Conservation (phyloP, 768 basidiomycete genomes). For the Thelephora ganbajun region DNA sequence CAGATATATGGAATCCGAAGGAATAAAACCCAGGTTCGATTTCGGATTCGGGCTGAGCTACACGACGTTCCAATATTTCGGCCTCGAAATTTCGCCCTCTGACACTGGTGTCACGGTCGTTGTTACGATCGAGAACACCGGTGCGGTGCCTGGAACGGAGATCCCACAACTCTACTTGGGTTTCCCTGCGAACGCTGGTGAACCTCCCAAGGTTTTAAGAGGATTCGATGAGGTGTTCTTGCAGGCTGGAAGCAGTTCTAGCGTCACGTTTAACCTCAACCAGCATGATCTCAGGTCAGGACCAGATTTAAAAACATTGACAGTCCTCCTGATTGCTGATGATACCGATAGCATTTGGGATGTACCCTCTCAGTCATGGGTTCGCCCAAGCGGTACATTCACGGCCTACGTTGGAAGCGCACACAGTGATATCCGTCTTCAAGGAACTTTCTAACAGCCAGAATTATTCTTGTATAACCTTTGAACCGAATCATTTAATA, state of each 20-base stretch:
- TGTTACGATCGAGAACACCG: conserved; percentile 40
- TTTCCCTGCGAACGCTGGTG: conserved; percentile 31
- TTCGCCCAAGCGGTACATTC: conserved; percentile 27
- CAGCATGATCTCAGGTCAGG: conserved; percentile 16
- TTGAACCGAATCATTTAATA: too few relatives aligned
- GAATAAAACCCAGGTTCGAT: conserved; percentile 39
- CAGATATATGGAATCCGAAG: conserved; percentile 36
- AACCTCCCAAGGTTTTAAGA: conserved; percentile 37
- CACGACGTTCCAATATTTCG: conserved; percentile 54
- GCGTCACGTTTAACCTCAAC: conserved; percentile 17
- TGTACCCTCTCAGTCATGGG: conserved; percentile 26
- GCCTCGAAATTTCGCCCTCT: conserved; percentile 19
- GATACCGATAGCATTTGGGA: conserved; percentile 18
- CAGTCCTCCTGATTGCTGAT: neutral
- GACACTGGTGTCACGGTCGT: conserved; percentile 32
- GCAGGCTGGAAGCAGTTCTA: conserved; percentile 12
- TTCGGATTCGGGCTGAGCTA: conserved; percentile 70
- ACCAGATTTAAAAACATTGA: too few relatives aligned
- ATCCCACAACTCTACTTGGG: conserved; percentile 42
- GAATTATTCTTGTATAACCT: neutral
- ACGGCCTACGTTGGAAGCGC: conserved; percentile 15
- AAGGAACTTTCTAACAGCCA: conserved; percentile 3
- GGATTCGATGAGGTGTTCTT: conserved; percentile 37
- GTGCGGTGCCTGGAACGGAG: conserved; percentile 39
- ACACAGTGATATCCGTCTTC: conserved; percentile 5